Conservation (phyloP, 1,284 basidiomycete genomes). For the Cutaneotrichosporon cavernicola region DNA sequence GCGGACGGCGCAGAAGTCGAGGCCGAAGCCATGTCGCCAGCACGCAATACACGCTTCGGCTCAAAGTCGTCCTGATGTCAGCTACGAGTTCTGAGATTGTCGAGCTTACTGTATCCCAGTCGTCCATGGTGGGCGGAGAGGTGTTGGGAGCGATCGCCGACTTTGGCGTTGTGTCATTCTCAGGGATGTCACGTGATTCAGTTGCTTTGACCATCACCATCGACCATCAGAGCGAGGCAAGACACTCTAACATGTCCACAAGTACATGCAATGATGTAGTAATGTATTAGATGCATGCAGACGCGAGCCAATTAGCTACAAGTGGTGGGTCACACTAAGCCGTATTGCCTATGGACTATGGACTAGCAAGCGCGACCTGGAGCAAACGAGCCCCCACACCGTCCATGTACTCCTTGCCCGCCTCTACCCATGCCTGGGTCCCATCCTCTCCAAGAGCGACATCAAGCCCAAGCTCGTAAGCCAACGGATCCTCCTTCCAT, state of each 20-base stretch:
- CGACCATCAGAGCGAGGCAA: too few relatives aligned
- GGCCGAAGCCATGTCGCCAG: neutral
- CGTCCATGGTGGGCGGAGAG: conserved; percentile 11
- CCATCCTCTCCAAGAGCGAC: conserved; percentile 30
- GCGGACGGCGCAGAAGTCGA: too few relatives aligned
- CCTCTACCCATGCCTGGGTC: conserved; percentile 35
- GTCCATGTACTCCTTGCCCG: conserved; percentile 11
- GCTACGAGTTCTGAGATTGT: neutral
- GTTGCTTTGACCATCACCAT: neutral
- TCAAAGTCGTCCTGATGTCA: conserved; percentile 8
- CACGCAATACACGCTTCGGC: neutral
- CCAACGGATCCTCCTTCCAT: conserved; percentile 46
- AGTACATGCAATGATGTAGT: too few relatives aligned
- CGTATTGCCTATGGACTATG: neutral
- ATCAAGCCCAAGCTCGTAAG: conserved; percentile 35
- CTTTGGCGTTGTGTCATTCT: conserved; percentile 1
- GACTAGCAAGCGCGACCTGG: neutral
- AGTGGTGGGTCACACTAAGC: too few relatives aligned
- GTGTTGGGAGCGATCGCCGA: neutral
- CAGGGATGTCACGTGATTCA: neutral
- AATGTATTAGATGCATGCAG: too few relatives aligned
- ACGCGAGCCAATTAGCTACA: too few relatives aligned
- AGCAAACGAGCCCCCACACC: neutral
- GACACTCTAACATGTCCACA: too few relatives aligned
- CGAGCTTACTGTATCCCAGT: conserved; percentile 22